Conservation (phyloP, 148 eudicot species). For the Pharnaceum exiguum region DNA sequence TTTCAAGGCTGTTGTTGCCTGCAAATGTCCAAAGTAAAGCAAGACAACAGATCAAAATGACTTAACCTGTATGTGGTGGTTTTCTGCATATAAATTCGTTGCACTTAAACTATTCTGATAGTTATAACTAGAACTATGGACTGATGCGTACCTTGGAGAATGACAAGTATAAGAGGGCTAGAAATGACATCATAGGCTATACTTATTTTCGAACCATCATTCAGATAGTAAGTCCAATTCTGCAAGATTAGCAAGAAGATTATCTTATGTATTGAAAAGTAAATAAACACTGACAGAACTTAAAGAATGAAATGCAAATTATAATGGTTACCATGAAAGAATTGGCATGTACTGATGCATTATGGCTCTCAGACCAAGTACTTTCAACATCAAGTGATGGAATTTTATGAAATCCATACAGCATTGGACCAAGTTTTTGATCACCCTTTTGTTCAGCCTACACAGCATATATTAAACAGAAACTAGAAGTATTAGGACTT, state of each 20-base stretch:
- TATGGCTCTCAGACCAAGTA: slow-evolving; percentile 42
- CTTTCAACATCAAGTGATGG: slow-evolving; percentile 57
- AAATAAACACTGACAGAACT: not conserved
- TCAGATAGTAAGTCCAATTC: slow-evolving; percentile 54
- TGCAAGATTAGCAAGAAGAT: slow-evolving; percentile 13
- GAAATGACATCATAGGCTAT: slow-evolving; percentile 43
- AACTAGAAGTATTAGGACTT: too few species aligned
- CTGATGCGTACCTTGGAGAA: slow-evolving; percentile 61
- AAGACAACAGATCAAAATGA: too few species aligned
- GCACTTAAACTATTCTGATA: too few species aligned
- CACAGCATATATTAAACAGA: not conserved
- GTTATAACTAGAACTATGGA: too few species aligned
- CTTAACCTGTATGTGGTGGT: too few species aligned
- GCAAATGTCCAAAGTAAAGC: slow-evolving; percentile 18
- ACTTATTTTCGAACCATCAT: slow-evolving; percentile 41
- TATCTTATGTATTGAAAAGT: not conserved
- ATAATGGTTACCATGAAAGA: slow-evolving; percentile 35
- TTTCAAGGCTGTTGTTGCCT: slow-evolving; percentile 39
- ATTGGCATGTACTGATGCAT: slow-evolving; percentile 22
- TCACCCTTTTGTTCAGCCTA: slow-evolving; percentile 43
- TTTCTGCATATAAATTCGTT: too few species aligned
- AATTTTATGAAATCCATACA: slow-evolving; percentile 54
- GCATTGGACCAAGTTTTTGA: slow-evolving; percentile 35
- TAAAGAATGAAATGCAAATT: too few species aligned
- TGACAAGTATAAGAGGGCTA: slow-evolving; percentile 36